A percentile compares a stretch with the other conserved stretches of the same genome.
phyloP scores from a whole-genome alignment of 2,329 filamentous ascomycete species.

The Thermoascus crustaceus region DNA sequence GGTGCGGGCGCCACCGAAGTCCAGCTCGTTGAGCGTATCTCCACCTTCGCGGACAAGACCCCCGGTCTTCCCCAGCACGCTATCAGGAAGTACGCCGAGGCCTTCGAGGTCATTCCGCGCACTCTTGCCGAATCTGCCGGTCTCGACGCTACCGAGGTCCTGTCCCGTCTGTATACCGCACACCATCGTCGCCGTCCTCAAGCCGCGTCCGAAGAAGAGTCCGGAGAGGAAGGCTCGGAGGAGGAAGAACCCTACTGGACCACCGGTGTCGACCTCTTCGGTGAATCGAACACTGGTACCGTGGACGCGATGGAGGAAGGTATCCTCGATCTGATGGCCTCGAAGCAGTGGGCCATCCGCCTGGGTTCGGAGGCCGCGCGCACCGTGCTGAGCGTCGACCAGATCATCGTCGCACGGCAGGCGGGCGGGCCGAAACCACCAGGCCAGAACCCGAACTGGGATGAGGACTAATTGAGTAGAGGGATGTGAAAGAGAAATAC shows the following conservation, averaged over 20 bases:
- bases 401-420: slow-evolving; percentile 97
- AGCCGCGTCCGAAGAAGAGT: slow-evolving; percentile 14
- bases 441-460: slow-evolving; percentile 77
- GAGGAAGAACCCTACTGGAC: slow-evolving; percentile 75
- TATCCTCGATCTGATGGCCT: slow-evolving; percentile 83
- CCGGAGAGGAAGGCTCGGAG: slow-evolving; percentile 30
- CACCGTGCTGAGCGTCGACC: slow-evolving; percentile 91
- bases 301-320: slow-evolving; percentile 80
- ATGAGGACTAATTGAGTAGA: slow-evolving; percentile 47
- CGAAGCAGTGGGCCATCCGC: slow-evolving; percentile 96
- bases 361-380: slow-evolving; percentile 89
- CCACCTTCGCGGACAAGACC: slow-evolving; percentile 83
- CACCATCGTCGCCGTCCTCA: slow-evolving; percentile 55
- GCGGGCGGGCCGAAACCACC: slow-evolving; percentile 96
- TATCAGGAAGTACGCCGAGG: slow-evolving; percentile 94
- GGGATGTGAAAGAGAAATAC: not conserved
- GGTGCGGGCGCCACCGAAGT: slow-evolving; percentile 92
- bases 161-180: slow-evolving; percentile 85
- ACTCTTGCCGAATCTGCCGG: slow-evolving; percentile 92
- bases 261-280: slow-evolving; percentile 91
- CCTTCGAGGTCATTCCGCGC: slow-evolving; percentile 92
- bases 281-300: slow-evolving; percentile 69
- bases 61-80: slow-evolving; percentile 89
- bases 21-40: slow-evolving; percentile 86
- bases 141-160: slow-evolving; percentile 91